Conservation (phyloP, 129 eudicot genomes). For the Arctium minus region DNA sequence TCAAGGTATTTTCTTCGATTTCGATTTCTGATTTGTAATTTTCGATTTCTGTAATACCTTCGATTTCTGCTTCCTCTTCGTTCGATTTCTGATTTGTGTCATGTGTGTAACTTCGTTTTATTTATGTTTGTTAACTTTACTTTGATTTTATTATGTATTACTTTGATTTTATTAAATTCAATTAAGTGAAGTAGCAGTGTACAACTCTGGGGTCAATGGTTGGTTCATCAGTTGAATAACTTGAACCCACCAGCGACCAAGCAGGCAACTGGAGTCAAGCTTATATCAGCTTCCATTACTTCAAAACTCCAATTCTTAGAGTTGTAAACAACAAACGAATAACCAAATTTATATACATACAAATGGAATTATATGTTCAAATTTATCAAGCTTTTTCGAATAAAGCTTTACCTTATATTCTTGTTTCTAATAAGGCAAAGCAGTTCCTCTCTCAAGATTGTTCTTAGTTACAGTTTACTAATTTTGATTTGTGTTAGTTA, state of each 20-base stretch:
- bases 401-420: neutral
- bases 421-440: constrained; percentile 69
- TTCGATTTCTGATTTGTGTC: no score
- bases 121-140: no score
- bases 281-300: neutral
- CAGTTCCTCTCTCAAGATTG: constrained; percentile 99
- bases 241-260: neutral
- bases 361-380: neutral
- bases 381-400: neutral
- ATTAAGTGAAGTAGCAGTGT: neutral
- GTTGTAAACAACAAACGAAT: no score
- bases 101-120: no score
- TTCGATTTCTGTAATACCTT: no score
- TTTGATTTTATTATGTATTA: no score
- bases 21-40: no score
- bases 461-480: no score
- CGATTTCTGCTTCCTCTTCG: no score
- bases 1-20: no score
- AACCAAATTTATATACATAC: neutral
- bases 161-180: no score
- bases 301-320: neutral
- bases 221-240: neutral
- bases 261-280: neutral
- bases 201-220: neutral
- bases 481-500: no score